Conservation (phyloP, 2,329 filamentous ascomycete species). For the Ophioceras dolichostomum region DNA sequence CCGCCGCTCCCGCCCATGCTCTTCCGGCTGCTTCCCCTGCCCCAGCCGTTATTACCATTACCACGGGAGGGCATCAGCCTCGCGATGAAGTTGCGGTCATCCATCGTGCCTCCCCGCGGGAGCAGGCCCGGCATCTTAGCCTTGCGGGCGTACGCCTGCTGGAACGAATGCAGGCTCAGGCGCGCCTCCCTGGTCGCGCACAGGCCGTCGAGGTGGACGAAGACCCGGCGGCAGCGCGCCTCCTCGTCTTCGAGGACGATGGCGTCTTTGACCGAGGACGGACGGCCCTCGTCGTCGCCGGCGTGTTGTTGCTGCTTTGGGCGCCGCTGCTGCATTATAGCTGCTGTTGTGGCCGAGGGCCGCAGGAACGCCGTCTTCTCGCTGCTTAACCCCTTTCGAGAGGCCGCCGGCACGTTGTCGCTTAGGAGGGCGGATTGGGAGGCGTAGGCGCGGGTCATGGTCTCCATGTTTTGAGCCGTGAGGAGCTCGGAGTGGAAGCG, state of each 20-base stretch:
- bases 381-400: too few relatives aligned
- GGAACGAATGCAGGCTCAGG: conserved; percentile 35
- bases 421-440: conserved; percentile 6
- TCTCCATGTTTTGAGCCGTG: conserved; percentile 12
- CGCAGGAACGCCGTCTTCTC: not conserved
- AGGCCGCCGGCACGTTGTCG: not conserved
- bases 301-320: not conserved
- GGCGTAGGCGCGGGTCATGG: conserved; percentile 11
- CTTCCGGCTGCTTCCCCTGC: too few relatives aligned
- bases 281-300: not conserved
- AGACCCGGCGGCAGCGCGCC: conserved; percentile 28
- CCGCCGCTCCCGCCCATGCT: too few relatives aligned
- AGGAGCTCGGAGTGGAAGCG: conserved; percentile 29
- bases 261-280: conserved; percentile 2
- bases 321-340: not conserved
- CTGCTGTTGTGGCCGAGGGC: not conserved
- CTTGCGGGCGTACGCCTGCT: conserved; percentile 32
- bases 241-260: conserved; percentile 24
- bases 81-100: conserved; percentile 7
- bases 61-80: conserved; percentile 3
- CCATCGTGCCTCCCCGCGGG: conserved; percentile 22
- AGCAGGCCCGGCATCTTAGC: conserved; percentile 24
- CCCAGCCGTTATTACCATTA: not conserved
- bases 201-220: conserved; percentile 30
- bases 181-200: conserved; percentile 35